Base-by-base conservation (phyloP, 495 filamentous ascomycete genomes). In the Hypoxylon lenormandii region DNA sequence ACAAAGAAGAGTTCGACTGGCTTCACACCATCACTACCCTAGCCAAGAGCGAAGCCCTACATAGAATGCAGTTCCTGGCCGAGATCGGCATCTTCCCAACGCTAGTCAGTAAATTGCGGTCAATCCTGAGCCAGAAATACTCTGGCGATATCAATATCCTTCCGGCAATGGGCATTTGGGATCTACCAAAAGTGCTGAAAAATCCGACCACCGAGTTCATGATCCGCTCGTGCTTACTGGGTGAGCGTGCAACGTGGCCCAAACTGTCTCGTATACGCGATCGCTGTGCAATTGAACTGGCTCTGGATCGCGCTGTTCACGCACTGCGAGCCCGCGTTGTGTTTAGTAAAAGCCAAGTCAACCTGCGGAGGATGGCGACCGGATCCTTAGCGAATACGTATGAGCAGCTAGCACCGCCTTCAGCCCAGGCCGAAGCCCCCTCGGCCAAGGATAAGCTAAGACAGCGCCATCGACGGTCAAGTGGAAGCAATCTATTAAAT, bases 71-170 rank as follows among this genome's bases (percentile, higher is more conserved):
- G 43, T 85, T 92, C 18, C 80, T 96, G 30, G 86, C 91, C 1
- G 94, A 97, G 73, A 77, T 96, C 8, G 92, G 93, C 50, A 80
- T 97, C 50, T 92, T 96, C 67, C 91, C 91, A 19, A 96, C 88
- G 53, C 81, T 88, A 2, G 78, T 96, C 64, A 92, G 88, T 30
- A 97, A 97, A 72, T 80, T 87, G 5, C 85, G 88, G 26, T 92
- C 90, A 0, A 89, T 97, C 18, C 80, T 97, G 49, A 93, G 89
- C 65, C 94, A 97, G 71, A 92, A 90, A 65, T 97, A 97, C 69
- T 91, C 90, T 3, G 94, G 94, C n/a, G 93, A 97, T 77, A 96
- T 97, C 76, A 97, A 91, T 47, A 97, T 97, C 53, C 85, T 96
- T 51, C 94, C 94, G 0, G 87, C 91, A 56, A 90, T 96, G 50